Evolutionary conservation across 139 green algal genomes (phyloP).

Genomic region (Coccomyxa sp.): DNA sequence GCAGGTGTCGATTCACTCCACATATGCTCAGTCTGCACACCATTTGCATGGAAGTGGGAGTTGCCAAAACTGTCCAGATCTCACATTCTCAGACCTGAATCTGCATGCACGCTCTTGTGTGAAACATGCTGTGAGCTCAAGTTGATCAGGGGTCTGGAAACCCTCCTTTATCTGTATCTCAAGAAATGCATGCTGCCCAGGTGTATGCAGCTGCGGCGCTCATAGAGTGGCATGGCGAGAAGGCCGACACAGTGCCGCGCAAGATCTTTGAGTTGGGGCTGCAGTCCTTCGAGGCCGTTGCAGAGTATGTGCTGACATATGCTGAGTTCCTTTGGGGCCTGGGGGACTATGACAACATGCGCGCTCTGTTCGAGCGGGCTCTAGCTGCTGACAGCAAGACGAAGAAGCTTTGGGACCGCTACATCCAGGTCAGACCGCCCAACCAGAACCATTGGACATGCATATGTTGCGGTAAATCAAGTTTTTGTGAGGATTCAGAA

Average conservation of each 20-base stretch:
- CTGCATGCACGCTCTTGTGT: not conserved
- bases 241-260: constrained; percentile 65
- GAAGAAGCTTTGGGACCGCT: constrained; percentile 49
- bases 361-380: constrained; percentile 75
- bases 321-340: constrained; percentile 48
- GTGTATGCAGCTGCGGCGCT: constrained; percentile 77
- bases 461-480: no score
- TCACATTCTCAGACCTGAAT: not conserved
- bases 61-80: not conserved
- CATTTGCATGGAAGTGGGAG: no score
- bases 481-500: no score
- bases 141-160: not conserved
- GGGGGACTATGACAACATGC: constrained; percentile 75
- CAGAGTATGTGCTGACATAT: constrained; percentile 75
- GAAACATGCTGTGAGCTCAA: not conserved
- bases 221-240: constrained; percentile 75
- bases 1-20: no score
- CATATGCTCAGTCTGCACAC: no score
- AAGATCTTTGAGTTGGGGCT: constrained; percentile 94
- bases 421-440: constrained; percentile 17
- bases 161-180: constrained; percentile 6
- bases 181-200: constrained; percentile 36
- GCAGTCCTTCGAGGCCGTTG: constrained; percentile 52
- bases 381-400: constrained; percentile 43
- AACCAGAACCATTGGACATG: no score